Conservation (phyloP, 2,329 filamentous ascomycete genomes). For the Scortechinia acanthostroma region DNA sequence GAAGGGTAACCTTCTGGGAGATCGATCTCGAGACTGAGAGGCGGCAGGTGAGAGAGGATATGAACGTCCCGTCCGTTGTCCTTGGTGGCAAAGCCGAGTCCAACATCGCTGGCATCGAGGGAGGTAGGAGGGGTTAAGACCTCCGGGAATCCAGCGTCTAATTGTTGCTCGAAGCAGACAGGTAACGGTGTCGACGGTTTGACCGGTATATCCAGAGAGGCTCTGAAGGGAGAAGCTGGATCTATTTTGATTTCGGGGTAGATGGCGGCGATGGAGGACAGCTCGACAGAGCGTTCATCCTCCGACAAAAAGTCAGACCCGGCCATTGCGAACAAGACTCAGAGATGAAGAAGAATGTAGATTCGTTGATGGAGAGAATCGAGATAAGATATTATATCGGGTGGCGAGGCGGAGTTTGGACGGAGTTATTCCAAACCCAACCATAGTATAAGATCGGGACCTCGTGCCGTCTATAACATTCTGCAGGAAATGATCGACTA, state of each 20-base stretch:
- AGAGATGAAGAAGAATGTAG: slow-evolving; percentile 5
- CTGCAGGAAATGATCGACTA: too few species aligned
- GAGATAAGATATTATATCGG: too few species aligned
- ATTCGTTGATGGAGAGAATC: too few species aligned
- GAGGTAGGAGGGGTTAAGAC: slow-evolving; percentile 30
- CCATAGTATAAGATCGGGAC: too few species aligned
- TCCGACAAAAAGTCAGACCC: slow-evolving; percentile 22
- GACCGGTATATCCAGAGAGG: slow-evolving; percentile 45
- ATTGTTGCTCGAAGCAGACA: slow-evolving; percentile 22
- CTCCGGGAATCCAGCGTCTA: slow-evolving; percentile 19
- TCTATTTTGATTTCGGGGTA: slow-evolving; percentile 50
- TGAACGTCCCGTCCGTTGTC: slow-evolving; percentile 26
- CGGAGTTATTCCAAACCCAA: too few species aligned
- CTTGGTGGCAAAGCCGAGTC: slow-evolving; percentile 6
- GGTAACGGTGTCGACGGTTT: slow-evolving; percentile 41
- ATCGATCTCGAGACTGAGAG: slow-evolving; percentile 39
- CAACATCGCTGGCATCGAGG: slow-evolving; percentile 19
- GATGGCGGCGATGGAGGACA: slow-evolving; percentile 51
- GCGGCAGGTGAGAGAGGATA: slow-evolving; percentile 43
- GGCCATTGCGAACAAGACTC: slow-evolving; percentile 16
- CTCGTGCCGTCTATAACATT: too few species aligned
- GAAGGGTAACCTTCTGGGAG: slow-evolving; percentile 49
- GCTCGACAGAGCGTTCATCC: slow-evolving; percentile 52
- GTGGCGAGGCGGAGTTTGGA: too few species aligned
- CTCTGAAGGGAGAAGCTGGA: slow-evolving; percentile 31